phyloP scores from a whole-genome alignment of 2,329 filamentous ascomycete species.

The Exophiala spinifera region DNA sequence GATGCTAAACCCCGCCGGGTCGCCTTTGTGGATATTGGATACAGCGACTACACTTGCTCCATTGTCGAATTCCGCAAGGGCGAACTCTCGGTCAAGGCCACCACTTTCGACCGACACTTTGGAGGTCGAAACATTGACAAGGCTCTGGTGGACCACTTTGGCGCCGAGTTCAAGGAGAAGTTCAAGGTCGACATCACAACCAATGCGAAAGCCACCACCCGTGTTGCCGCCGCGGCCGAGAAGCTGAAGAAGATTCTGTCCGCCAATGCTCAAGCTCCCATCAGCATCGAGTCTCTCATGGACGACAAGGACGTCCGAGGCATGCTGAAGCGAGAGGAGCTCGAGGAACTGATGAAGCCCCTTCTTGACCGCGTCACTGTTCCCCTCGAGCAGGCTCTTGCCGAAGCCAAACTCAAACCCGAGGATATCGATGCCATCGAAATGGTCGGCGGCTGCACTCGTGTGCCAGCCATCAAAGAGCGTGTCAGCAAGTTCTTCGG shows the following conservation, averaged over 20 bases:
- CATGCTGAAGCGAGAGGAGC: slow-evolving; percentile 89
- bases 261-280: slow-evolving; percentile 83
- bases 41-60: slow-evolving; percentile 92
- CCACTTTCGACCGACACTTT: slow-evolving; percentile 90
- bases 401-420: slow-evolving; percentile 84
- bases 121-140: slow-evolving; percentile 97
- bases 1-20: slow-evolving; percentile 93
- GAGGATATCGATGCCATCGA: slow-evolving; percentile 94
- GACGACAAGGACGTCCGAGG: slow-evolving; percentile 89
- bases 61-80: slow-evolving; percentile 97
- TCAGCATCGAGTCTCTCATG: slow-evolving; percentile 98
- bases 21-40: slow-evolving; percentile 88
- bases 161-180: slow-evolving; percentile 93
- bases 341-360: slow-evolving; percentile 86
- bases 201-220: slow-evolving; percentile 84
- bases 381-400: slow-evolving; percentile 85
- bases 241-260: slow-evolving; percentile 98
- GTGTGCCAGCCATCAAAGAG: slow-evolving; percentile 90
- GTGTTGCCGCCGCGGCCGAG: slow-evolving; percentile 84
- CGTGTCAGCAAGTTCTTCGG: slow-evolving; percentile 86
- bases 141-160: slow-evolving; percentile 90
- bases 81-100: slow-evolving; percentile 89
- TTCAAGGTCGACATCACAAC: slow-evolving; percentile 94
- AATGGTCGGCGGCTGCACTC: slow-evolving; percentile 90
- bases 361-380: slow-evolving; percentile 68